phyloP scores from a whole-genome alignment of 2,329 filamentous ascomycete species.

The Penicillium italicum region DNA sequence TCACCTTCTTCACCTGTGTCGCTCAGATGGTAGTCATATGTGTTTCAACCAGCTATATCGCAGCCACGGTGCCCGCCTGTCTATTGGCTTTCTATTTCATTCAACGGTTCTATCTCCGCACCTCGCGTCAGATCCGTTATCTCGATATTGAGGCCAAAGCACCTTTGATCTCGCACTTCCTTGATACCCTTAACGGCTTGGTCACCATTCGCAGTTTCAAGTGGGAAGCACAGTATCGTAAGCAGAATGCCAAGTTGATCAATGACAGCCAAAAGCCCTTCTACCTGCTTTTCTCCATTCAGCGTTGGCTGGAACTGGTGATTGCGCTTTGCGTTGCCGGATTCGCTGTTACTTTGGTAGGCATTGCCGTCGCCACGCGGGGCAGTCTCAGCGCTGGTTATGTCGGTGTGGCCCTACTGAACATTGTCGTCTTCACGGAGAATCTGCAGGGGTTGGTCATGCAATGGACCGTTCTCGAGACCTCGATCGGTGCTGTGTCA shows the following conservation, averaged over 20 bases:
- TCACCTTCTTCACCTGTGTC: not conserved
- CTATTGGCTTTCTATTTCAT: not conserved
- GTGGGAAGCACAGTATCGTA: slow-evolving; percentile 42
- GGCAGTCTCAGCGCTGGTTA: slow-evolving; percentile 39
- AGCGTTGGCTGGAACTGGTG: slow-evolving; percentile 43
- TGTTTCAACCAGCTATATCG: slow-evolving; percentile 1
- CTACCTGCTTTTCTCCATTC: slow-evolving; percentile 45
- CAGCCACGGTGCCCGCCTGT: not conserved
- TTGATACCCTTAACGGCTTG: slow-evolving; percentile 49
- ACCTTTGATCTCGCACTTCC: slow-evolving; percentile 50
- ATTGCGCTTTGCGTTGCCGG: slow-evolving; percentile 43
- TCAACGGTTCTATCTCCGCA: slow-evolving; percentile 35
- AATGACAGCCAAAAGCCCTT: slow-evolving; percentile 44
- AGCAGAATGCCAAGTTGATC: slow-evolving; percentile 38
- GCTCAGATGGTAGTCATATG: not conserved
- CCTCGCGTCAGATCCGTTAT: slow-evolving; percentile 46
- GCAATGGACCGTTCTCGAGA: slow-evolving; percentile 44
- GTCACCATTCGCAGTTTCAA: slow-evolving; percentile 51
- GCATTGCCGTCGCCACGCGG: slow-evolving; percentile 38
- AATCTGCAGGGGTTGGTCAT: slow-evolving; percentile 43
- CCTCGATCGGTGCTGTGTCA: slow-evolving; percentile 47
- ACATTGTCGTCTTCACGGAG: slow-evolving; percentile 47
- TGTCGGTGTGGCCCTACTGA: slow-evolving; percentile 47
- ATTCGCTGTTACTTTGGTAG: slow-evolving; percentile 42
- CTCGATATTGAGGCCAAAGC: slow-evolving; percentile 36